These are phyloP conservation scores for Kodamaea anthophila DNA, from an alignment of 1,139 yeast species.

Conservation along the genomic window DNA sequence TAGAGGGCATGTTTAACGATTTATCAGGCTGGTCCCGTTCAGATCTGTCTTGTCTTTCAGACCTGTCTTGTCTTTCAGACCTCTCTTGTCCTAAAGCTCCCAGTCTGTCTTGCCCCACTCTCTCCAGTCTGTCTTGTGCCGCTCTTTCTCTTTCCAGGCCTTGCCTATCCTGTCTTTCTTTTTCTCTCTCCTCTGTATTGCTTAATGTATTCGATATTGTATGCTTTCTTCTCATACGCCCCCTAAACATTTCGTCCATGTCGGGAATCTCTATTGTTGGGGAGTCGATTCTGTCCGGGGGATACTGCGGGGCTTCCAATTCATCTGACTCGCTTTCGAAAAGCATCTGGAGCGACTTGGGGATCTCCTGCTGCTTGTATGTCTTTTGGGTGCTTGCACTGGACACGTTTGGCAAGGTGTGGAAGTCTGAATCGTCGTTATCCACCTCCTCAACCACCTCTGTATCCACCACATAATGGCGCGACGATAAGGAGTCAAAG, in stretches of 20 bases:
- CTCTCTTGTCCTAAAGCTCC: no score
- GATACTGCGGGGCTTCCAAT: conserved; percentile 1
- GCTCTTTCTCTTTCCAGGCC: no score
- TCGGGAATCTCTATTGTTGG: conserved; percentile 46
- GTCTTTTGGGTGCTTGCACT: no score
- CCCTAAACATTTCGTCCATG: conserved; percentile 29
- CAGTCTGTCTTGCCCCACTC: no score
- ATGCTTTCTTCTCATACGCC: conserved; percentile 31
- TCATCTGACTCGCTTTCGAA: conserved; percentile 40
- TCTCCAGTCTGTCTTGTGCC: no score
- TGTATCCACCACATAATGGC: conserved; percentile 65
- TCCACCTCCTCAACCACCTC: conserved; percentile 51
- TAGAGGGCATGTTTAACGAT: no score
- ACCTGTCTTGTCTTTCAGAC: no score
- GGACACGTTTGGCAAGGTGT: conserved; percentile 3
- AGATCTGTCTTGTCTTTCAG: no score
- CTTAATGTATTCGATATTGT: conserved; percentile 29
- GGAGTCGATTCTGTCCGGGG: conserved; percentile 25
- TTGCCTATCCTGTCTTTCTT: background rate
- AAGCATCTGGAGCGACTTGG: conserved; percentile 64
- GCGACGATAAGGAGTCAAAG: conserved; percentile 69
- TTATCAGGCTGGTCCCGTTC: no score
- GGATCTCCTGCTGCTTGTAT: conserved; percentile 42
- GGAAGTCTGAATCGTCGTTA: conserved; percentile 13
- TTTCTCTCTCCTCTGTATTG: background rate